Evolutionary conservation across 352 stramenopile genomes (phyloP).

Genomic region (Phytophthora aleatoria): DNA sequence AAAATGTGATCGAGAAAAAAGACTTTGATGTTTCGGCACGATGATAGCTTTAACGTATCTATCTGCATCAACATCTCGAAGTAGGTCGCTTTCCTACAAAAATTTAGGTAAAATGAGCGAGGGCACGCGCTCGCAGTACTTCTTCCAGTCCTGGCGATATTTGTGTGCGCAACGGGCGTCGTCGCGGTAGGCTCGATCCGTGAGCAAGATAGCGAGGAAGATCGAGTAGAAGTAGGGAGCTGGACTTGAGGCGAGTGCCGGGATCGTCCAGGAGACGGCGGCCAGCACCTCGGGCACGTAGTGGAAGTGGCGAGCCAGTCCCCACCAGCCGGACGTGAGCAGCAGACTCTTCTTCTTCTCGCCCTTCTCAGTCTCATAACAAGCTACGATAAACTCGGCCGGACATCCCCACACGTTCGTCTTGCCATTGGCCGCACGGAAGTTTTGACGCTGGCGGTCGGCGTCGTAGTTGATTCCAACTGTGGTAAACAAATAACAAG

Average conservation of each 20-base stretch:
- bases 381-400: conserved; percentile 92
- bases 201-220: conserved; percentile 94
- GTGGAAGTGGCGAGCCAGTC: conserved; percentile 94
- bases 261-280: conserved; percentile 78
- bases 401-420: conserved; percentile 91
- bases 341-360: conserved; percentile 93
- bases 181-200: conserved; percentile 95
- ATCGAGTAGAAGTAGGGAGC: conserved; percentile 89
- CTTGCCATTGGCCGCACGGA: conserved; percentile 88
- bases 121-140: conserved; percentile 91
- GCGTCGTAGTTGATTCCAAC: conserved; percentile 96
- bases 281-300: conserved; percentile 94
- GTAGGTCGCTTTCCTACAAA: conserved; percentile 39
- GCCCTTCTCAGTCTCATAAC: conserved; percentile 91
- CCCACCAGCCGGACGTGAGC: conserved; percentile 94
- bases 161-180: conserved; percentile 95
- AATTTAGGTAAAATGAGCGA: conserved; percentile 89
- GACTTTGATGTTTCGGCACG: too few species aligned
- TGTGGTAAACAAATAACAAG: conserved; percentile 7
- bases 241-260: conserved; percentile 55
- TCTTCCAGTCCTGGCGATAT: conserved; percentile 96
- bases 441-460: conserved; percentile 94
- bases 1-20: too few species aligned
- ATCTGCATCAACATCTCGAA: too few species aligned
- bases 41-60: too few species aligned